Conservation (phyloP, 352 stramenopile genomes). For the Pythium dissotocum region DNA sequence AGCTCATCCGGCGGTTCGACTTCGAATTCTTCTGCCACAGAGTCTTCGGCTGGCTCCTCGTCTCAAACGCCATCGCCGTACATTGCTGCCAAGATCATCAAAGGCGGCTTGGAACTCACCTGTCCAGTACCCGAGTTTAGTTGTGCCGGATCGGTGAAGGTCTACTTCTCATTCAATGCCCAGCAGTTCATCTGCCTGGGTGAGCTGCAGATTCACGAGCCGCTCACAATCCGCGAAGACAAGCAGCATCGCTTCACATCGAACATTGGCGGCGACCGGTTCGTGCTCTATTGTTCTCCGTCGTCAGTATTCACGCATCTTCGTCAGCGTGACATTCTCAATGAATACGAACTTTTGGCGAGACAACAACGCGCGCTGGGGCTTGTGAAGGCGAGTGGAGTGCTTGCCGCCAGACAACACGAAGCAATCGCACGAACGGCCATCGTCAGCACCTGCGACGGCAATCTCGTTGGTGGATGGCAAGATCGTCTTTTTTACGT, state of each 20-base stretch:
- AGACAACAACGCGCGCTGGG: background rate
- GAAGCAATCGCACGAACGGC: background rate
- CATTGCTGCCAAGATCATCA: slow-evolving; percentile 52
- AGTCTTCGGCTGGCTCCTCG: background rate
- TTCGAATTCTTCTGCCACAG: background rate
- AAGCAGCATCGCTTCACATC: slow-evolving; percentile 57
- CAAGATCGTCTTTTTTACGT: slow-evolving; percentile 43
- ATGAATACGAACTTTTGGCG: slow-evolving; percentile 29
- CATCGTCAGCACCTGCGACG: background rate
- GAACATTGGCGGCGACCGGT: slow-evolving; percentile 57
- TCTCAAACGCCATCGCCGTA: slow-evolving; percentile 31
- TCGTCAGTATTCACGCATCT: slow-evolving; percentile 58
- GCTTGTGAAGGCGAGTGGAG: slow-evolving; percentile 9
- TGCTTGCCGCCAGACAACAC: background rate
- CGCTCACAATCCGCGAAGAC: slow-evolving; percentile 55
- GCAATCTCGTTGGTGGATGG: slow-evolving; percentile 25
- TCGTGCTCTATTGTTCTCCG: slow-evolving; percentile 50
- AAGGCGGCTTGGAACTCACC: slow-evolving; percentile 43
- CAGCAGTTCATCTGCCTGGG: slow-evolving; percentile 75
- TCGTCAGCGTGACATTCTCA: slow-evolving; percentile 40
- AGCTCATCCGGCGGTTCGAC: background rate
- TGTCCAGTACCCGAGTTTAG: slow-evolving; percentile 62
- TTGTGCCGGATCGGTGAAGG: slow-evolving; percentile 34
- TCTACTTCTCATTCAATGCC: slow-evolving; percentile 70
- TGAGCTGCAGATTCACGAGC: slow-evolving; percentile 52